These are phyloP conservation scores for Spathaspora sp. DNA, from an alignment of 1,139 yeast species.

Conservation along the genomic window DNA sequence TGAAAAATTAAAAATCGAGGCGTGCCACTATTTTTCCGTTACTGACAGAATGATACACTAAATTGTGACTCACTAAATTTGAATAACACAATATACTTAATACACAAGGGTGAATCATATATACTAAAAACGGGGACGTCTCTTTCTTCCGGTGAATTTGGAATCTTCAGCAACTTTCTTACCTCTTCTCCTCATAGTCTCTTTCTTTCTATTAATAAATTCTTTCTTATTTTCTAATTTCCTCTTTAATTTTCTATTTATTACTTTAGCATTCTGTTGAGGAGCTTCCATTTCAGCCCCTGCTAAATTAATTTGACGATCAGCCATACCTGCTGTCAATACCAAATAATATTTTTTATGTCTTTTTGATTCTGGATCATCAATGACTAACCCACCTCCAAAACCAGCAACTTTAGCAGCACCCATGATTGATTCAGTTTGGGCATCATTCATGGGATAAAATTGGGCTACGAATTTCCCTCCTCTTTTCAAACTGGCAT, in stretches of 20 bases:
- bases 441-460: slow-evolving; percentile 88
- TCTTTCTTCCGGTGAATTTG: slow-evolving; percentile 89
- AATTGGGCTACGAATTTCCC: slow-evolving; percentile 98
- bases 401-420: slow-evolving; percentile 96
- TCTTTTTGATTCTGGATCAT: slow-evolving; percentile 90
- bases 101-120: slow-evolving; percentile 9
- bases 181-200: slow-evolving; percentile 88
- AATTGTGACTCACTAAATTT: neutral
- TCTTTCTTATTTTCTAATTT: slow-evolving; percentile 74
- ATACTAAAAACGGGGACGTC: slow-evolving; percentile 74
- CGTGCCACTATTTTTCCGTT: no score
- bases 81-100: slow-evolving; percentile 5
- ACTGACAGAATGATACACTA: no score
- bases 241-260: slow-evolving; percentile 53
- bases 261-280: slow-evolving; percentile 30
- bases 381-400: slow-evolving; percentile 92
- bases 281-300: slow-evolving; percentile 80
- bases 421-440: slow-evolving; percentile 69
- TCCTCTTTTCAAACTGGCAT: slow-evolving; percentile 84
- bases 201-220: slow-evolving; percentile 88
- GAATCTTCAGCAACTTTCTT: slow-evolving; percentile 86
- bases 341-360: slow-evolving; percentile 90
- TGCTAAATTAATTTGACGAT: slow-evolving; percentile 64
- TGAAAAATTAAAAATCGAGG: no score
- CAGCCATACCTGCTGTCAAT: slow-evolving; percentile 81